A percentile compares a stretch with the other conserved stretches of the same genome.
These are phyloP conservation scores for Globisporangium spinosum DNA, from an alignment of 352 stramenopile species.

Conservation along the genomic window DNA sequence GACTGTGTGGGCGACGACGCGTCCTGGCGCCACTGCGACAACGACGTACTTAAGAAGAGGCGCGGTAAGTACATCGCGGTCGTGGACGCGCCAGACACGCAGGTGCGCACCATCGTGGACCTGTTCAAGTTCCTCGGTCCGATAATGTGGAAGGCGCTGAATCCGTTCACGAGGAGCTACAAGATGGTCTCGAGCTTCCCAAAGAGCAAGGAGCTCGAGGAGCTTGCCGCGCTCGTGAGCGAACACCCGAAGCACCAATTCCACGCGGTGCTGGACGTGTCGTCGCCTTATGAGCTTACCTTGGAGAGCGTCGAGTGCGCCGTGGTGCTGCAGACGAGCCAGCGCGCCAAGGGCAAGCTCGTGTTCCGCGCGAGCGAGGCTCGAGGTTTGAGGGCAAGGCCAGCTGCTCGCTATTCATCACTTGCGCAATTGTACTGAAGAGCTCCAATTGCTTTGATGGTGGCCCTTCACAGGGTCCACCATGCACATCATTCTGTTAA, in stretches of 20 bases:
- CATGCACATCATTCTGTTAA: neutral
- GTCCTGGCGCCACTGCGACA: slow-evolving; percentile 31
- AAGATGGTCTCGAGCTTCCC: slow-evolving; percentile 33
- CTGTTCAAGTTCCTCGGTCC: slow-evolving; percentile 25
- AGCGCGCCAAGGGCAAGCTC: slow-evolving; percentile 76
- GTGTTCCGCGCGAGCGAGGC: slow-evolving; percentile 25
- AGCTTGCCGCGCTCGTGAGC: slow-evolving; percentile 41
- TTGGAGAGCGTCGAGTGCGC: slow-evolving; percentile 46
- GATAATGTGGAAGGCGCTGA: slow-evolving; percentile 24
- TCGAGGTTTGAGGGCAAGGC: neutral
- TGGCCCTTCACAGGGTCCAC: no score
- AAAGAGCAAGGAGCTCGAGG: slow-evolving; percentile 30
- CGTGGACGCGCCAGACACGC: slow-evolving; percentile 21
- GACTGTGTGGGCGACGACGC: slow-evolving; percentile 38
- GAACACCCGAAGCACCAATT: slow-evolving; percentile 25
- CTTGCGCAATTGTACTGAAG: neutral
- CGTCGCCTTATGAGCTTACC: slow-evolving; percentile 64
- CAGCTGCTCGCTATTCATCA: neutral
- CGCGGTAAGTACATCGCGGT: slow-evolving; percentile 37
- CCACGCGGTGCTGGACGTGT: slow-evolving; percentile 53
- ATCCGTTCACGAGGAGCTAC: slow-evolving; percentile 35
- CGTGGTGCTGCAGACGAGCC: slow-evolving; percentile 55
- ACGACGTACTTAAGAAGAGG: slow-evolving; percentile 11
- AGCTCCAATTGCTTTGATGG: neutral
- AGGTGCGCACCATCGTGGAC: slow-evolving; percentile 23